Conservation (phyloP, 2,329 filamentous ascomycete genomes). For the Scedosporium apiospermum region DNA sequence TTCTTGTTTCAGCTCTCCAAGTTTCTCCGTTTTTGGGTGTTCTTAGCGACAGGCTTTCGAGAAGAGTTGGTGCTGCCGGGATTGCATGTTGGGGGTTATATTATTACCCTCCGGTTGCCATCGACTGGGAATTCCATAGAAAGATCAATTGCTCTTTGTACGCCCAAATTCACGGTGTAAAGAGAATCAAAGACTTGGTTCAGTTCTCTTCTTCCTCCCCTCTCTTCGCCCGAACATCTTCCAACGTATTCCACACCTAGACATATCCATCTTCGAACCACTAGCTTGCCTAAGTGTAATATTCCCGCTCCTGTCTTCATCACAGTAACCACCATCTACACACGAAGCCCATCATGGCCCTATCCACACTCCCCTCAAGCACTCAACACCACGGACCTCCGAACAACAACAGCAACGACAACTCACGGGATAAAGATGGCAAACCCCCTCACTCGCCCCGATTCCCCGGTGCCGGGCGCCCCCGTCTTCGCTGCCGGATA, state of each 20-base stretch:
- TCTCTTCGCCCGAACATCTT: too few species aligned
- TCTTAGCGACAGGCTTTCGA: not conserved
- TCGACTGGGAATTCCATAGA: too few species aligned
- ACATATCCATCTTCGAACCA: too few species aligned
- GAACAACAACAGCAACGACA: not conserved
- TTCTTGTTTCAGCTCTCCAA: not conserved
- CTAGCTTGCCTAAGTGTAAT: not conserved
- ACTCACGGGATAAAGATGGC: not conserved
- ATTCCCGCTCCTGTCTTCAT: not conserved
- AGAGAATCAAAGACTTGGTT: too few species aligned
- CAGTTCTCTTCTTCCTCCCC: too few species aligned
- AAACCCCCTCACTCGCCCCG: not conserved
- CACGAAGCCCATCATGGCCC: not conserved
- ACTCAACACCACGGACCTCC: not conserved
- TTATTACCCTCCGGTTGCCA: too few species aligned
- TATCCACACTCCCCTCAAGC: not conserved
- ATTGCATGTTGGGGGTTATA: too few species aligned
- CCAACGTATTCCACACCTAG: too few species aligned
- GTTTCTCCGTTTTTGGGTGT: not conserved
- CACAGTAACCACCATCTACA: not conserved
- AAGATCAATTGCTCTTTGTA: too few species aligned
- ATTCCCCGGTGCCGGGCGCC: not conserved
- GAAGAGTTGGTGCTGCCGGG: not conserved
- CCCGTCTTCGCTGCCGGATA: not conserved
- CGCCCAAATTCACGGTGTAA: too few species aligned